Base-by-base conservation (phyloP, 2,329 filamentous ascomycete species). In the Trichophyton equinum region DNA sequence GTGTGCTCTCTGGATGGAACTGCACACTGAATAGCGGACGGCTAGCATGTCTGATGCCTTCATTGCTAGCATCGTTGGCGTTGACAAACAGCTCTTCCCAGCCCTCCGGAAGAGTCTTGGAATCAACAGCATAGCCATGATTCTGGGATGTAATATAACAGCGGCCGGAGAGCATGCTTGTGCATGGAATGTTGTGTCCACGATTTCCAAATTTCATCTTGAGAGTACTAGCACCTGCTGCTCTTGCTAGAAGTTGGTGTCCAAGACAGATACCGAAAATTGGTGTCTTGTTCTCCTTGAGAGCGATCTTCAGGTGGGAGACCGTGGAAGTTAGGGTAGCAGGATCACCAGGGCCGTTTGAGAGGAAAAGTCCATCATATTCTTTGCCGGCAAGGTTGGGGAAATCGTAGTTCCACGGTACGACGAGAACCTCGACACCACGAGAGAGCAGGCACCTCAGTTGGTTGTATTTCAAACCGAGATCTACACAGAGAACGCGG, bases 121-220 rank as follows among this genome's bases (percentile, higher is more conserved):
- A 81, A 73, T 97, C 90, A 47, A 99, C 94, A 8, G 91, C 94
- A 70, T 86, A 99, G 74, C 94, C 94, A 75, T 99, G 94, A 76
- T 99, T 99, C 76, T 99, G 94, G 8, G 94, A 97, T 46, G 94
- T 99, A 72, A 99, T 99, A 77, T 99, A 92, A 75, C 94, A 99
- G 77, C 91, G 91, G 68, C 94, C 94, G 51, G 92, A 95, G 66
- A 97, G 80, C 82, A 96, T 83, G 77, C 88, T 96, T 9, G 92
- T 97, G 80, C 91, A 96, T 51, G 94, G 94, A 70, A 99, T 97
- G 78, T 99, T 99, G 80, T 95, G 90, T 49, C 92, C 94, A 70
- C 94, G 89, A 79, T 99, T 99, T 78, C 94, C 94, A 70, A 96
- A 99, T 82, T 97, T 97, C 90, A 99, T 95, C 81, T 99, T 99